These are phyloP conservation scores for Wilcoxina mikolae DNA, from an alignment of 495 filamentous ascomycete genomes.

Conservation along the genomic window DNA sequence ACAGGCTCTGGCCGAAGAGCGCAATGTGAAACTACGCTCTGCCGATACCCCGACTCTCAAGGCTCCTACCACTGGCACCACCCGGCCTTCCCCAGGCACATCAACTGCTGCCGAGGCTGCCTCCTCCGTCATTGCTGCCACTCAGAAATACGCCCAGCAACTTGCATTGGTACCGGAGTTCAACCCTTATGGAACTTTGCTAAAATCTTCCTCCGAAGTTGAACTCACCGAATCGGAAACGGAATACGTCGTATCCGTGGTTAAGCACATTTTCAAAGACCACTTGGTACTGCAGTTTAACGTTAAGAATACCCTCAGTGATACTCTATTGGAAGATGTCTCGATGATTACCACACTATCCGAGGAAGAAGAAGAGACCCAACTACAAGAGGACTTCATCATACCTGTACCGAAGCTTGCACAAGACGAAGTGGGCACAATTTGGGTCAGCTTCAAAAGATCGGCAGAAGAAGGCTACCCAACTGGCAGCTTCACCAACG, in stretches of 20 bases:
- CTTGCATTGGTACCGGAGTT: conserved; percentile 81
- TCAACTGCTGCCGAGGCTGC: conserved; percentile 55
- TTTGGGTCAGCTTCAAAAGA: conserved; percentile 91
- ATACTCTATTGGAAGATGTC: conserved; percentile 79
- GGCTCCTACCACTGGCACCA: conserved; percentile 50
- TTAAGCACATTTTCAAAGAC: conserved; percentile 97
- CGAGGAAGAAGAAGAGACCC: conserved; percentile 61
- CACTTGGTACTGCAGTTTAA: conserved; percentile 94
- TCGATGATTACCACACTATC: conserved; percentile 73
- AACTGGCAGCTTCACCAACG: conserved; percentile 70
- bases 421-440: conserved; percentile 71
- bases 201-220: conserved; percentile 74
- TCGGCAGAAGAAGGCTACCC: conserved; percentile 56
- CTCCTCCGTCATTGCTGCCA: conserved; percentile 56
- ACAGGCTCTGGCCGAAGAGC: conserved; percentile 91
- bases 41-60: conserved; percentile 87
- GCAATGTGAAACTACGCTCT: conserved; percentile 78
- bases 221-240: conserved; percentile 95
- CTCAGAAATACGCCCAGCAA: conserved; percentile 44
- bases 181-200: conserved; percentile 68
- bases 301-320: conserved; percentile 90
- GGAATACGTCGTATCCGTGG: conserved; percentile 82
- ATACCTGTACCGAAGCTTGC: conserved; percentile 68
- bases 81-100: conserved; percentile 44
- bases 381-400: conserved; percentile 76